These are phyloP conservation scores for Stephanodiscus minutulus DNA, from an alignment of 108 stramenopile species.

Conservation along the genomic window DNA sequence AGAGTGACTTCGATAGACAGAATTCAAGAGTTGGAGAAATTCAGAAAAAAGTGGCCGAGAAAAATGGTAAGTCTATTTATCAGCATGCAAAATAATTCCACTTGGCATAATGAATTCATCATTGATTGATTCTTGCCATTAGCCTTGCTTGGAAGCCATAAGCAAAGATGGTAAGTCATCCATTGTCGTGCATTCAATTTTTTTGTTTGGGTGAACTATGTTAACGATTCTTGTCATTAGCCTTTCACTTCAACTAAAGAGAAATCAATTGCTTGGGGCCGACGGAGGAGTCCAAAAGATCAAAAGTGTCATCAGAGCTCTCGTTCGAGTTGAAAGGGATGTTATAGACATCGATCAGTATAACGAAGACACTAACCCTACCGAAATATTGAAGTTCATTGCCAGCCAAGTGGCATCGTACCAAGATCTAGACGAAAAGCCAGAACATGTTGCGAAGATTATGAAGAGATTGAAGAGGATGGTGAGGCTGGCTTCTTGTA, in stretches of 20 bases:
- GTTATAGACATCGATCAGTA: conserved; percentile 9
- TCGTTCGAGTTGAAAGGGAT: conserved; percentile 18
- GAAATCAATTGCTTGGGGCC: conserved; percentile 36
- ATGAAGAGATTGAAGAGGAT: conserved; percentile 61
- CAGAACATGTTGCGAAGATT: conserved; percentile 51
- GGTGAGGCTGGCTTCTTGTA: conserved; percentile 30
- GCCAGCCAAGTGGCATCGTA: conserved; percentile 21
- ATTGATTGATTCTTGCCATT: neutral
- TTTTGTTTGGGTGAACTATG: too few species aligned
- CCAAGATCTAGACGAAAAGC: conserved; percentile 26
- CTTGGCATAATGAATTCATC: neutral
- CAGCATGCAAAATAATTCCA: neutral
- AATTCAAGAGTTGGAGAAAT: conserved; percentile 20
- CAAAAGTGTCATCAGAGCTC: conserved; percentile 43
- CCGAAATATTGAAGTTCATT: conserved; percentile 57
- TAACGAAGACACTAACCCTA: conserved; percentile 42
- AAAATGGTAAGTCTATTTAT: conserved; percentile 10
- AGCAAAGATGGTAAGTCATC: conserved; percentile 15
- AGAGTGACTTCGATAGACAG: conserved; percentile 30
- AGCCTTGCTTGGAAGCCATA: conserved; percentile 38
- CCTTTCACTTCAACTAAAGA: conserved; percentile 24
- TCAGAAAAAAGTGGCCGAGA: conserved; percentile 38
- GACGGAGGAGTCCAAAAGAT: conserved; percentile 61
- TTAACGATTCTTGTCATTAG: conserved; percentile 12
- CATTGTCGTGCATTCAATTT: neutral